Evolutionary conservation across 352 stramenopile species (phyloP), one percentile per base, ranked within the genome.

Genomic region (Phytophthora podocarpi): DNA sequence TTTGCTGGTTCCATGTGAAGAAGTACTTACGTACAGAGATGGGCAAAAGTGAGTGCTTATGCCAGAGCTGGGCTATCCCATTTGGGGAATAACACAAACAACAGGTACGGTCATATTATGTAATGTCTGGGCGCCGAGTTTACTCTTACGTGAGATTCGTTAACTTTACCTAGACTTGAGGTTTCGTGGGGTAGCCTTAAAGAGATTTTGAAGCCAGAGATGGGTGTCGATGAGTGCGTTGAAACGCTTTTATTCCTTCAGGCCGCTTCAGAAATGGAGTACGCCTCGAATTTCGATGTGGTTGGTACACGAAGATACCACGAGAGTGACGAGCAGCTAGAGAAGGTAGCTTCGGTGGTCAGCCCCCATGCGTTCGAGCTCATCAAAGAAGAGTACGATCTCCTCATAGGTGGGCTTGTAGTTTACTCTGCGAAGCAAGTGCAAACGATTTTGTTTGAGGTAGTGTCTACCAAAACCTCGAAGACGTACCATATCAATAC

Each of bases 131-230:
- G n/a, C n/a, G n/a, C n/a, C n/a, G n/a, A n/a, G n/a, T n/a, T n/a
- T n/a, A n/a, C n/a, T n/a, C n/a, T n/a, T n/a, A n/a, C n/a, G n/a
- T n/a, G n/a, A n/a, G n/a, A n/a, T n/a, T n/a, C n/a, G n/a, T 49
- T 26, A 23, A 10, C 15, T 18, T 46, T 26, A 4, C n/a, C 6
- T 24, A 49, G 41, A 13, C 18, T 36, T 16, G 41, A 49, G 24
- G 23, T 12, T 36, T 8, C 41, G 8, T 49, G 41, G 41, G 41
- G 26, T 1, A 27, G 15, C 3, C 15, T 49, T 4, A 49, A 49
- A n/a, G 41, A 35, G 9, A 49, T 49, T 36, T 13, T 49, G 2
- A 49, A 36, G 26, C 41, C 41, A 15, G 41, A 49, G 23, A 49
- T 49, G 41, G 41, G 36, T 6, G 2, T 49, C 9, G 41, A 49